Evolutionary conservation across 2,329 filamentous ascomycete genomes (phyloP).

Genomic region (Fusarium pseudoanthophilum): DNA sequence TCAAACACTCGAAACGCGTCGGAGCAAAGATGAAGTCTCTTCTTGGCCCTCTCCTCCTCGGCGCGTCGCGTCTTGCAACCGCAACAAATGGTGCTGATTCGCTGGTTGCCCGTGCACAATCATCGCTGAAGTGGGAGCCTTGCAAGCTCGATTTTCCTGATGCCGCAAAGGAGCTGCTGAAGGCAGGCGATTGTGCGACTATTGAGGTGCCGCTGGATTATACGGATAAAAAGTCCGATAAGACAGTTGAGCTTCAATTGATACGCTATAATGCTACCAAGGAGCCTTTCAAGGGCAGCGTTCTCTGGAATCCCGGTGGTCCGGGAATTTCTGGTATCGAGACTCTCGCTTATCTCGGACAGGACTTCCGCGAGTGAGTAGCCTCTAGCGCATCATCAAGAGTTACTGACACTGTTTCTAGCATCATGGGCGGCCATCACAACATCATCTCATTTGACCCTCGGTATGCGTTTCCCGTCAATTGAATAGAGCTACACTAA

Average conservation of each 20-base stretch:
- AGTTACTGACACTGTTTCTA: neutral
- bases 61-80: neutral
- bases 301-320: slow-evolving; percentile 54
- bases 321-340: slow-evolving; percentile 43
- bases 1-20: neutral
- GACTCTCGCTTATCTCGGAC: slow-evolving; percentile 14
- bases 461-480: slow-evolving; percentile 13
- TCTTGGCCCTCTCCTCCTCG: neutral
- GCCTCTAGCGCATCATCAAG: fast-evolving
- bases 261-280: slow-evolving; percentile 46
- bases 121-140: slow-evolving; percentile 11
- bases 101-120: neutral
- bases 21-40: neutral
- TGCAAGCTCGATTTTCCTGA: slow-evolving; percentile 12
- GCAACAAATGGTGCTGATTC: neutral
- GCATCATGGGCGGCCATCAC: slow-evolving; percentile 28
- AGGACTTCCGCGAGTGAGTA: slow-evolving; percentile 20
- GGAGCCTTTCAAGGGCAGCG: slow-evolving; percentile 49
- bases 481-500: neutral
- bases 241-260: slow-evolving; percentile 48
- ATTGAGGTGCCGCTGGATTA: slow-evolving; percentile 55
- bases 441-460: slow-evolving; percentile 36
- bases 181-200: slow-evolving; percentile 46
- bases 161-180: neutral
- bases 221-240: slow-evolving; percentile 38